phyloP scores from a whole-genome alignment of 371 early-diverging fungal genomes.

The Coemansia sp. region DNA sequence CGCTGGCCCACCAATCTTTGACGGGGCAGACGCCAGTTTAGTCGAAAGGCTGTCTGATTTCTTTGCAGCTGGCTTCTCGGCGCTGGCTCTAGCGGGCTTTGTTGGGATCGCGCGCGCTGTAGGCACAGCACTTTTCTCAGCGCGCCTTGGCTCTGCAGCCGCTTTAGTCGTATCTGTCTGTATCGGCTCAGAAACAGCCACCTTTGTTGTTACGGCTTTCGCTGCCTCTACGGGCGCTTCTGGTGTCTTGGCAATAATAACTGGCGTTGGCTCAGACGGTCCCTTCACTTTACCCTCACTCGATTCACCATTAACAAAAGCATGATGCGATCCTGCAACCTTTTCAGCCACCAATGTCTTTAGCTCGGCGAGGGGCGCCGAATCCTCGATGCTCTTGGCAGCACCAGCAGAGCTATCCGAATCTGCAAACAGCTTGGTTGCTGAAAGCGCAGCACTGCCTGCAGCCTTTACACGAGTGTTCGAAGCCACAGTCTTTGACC shows the following conservation, averaged over 20 bases:
- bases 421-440: slow-evolving; percentile 24
- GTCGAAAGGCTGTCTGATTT: neutral
- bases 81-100: neutral
- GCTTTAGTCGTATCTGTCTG: neutral
- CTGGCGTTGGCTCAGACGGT: neutral
- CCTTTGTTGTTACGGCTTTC: neutral
- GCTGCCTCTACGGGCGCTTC: neutral
- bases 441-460: neutral
- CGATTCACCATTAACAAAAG: neutral
- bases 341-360: neutral
- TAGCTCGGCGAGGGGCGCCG: slow-evolving; percentile 8
- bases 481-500: slow-evolving; percentile 20
- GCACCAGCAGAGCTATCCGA: neutral
- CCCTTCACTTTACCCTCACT: neutral
- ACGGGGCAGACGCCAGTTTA: neutral
- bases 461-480: slow-evolving; percentile 6
- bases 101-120: neutral
- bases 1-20: neutral
- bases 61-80: neutral
- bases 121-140: too few species aligned
- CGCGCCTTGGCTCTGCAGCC: too few species aligned
- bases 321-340: neutral
- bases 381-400: slow-evolving; percentile 10
- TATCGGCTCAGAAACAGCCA: neutral
- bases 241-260: neutral